Evolutionary conservation across 2,329 filamentous ascomycete species (phyloP).

Genomic region (Botrytis byssoidea): DNA sequence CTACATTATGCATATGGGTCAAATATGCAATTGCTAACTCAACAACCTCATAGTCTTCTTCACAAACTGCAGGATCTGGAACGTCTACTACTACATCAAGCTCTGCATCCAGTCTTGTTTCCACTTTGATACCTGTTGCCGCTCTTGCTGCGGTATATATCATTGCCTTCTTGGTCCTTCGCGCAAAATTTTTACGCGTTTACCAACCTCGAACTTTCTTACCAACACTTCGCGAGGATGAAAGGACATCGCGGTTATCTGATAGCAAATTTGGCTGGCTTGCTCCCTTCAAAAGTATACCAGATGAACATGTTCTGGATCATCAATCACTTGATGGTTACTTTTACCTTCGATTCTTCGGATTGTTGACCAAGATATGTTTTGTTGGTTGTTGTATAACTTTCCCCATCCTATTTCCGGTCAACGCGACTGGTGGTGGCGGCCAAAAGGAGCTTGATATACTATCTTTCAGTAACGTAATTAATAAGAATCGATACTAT

Average conservation of each 20-base stretch:
- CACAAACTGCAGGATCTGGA: neutral
- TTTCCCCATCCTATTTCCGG: slow-evolving; percentile 75
- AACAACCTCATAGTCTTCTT: neutral
- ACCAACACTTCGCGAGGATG: slow-evolving; percentile 47
- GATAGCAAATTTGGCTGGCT: slow-evolving; percentile 65
- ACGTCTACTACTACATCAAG: slow-evolving; percentile 20
- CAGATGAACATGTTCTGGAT: slow-evolving; percentile 77
- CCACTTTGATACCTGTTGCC: slow-evolving; percentile 48
- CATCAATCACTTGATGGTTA: slow-evolving; percentile 91
- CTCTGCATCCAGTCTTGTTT: slow-evolving; percentile 44
- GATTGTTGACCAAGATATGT: slow-evolving; percentile 72
- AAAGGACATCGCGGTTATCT: slow-evolving; percentile 59
- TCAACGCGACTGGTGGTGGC: slow-evolving; percentile 80
- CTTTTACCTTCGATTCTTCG: slow-evolving; percentile 83
- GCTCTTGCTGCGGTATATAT: slow-evolving; percentile 44
- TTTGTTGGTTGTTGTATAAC: slow-evolving; percentile 80
- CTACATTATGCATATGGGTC: neutral
- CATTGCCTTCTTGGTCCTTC: slow-evolving; percentile 48
- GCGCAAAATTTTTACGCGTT: slow-evolving; percentile 46
- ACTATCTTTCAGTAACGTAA: slow-evolving; percentile 77
- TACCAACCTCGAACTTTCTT: slow-evolving; percentile 56
- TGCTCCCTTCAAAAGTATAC: slow-evolving; percentile 54
- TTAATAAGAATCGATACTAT: slow-evolving; percentile 64
- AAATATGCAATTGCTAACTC: neutral
- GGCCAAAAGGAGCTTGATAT: slow-evolving; percentile 66